Evolutionary conservation across 495 filamentous ascomycete species (phyloP).

Genomic region (Penicillium goetzii): DNA sequence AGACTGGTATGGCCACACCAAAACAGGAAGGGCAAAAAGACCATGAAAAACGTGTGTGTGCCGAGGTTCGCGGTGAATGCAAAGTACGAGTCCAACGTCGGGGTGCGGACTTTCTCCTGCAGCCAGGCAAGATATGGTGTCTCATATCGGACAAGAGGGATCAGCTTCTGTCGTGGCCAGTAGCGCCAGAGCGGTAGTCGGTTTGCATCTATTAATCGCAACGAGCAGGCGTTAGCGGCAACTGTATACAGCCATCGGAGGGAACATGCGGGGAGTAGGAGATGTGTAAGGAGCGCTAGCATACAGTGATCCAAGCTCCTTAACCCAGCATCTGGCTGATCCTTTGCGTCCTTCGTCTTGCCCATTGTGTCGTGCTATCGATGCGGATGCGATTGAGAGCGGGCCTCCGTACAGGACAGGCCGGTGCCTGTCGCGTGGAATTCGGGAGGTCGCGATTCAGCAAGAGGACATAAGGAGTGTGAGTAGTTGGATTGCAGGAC

Average conservation of each 20-base stretch:
- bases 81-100: conserved; percentile 90
- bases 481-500: not conserved
- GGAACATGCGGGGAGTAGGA: not conserved
- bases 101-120: conserved; percentile 77
- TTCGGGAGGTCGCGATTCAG: conserved; percentile 21
- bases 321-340: conserved; percentile 70
- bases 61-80: conserved; percentile 95
- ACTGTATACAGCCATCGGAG: not conserved
- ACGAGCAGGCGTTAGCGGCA: conserved; percentile 15
- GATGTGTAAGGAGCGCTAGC: conserved; percentile 21
- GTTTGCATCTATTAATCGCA: conserved; percentile 66
- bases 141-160: conserved; percentile 91
- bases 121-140: conserved; percentile 88
- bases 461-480: conserved; percentile 22
- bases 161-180: conserved; percentile 72
- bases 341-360: conserved; percentile 32
- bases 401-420: conserved; percentile 35
- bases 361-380: conserved; percentile 40
- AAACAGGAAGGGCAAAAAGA: conserved; percentile 87
- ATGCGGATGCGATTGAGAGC: conserved; percentile 25
- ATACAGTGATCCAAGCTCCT: conserved; percentile 77
- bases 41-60: conserved; percentile 99
- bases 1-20: conserved; percentile 87
- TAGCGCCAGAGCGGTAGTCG: conserved; percentile 90
- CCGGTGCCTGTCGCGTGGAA: conserved; percentile 26